Percentiles rank a stretch among this genome's conserved stretches.
Evolutionary conservation across 2,329 filamentous ascomycete genomes (phyloP).

Genomic region (Lasiodiplodia sp.): DNA sequence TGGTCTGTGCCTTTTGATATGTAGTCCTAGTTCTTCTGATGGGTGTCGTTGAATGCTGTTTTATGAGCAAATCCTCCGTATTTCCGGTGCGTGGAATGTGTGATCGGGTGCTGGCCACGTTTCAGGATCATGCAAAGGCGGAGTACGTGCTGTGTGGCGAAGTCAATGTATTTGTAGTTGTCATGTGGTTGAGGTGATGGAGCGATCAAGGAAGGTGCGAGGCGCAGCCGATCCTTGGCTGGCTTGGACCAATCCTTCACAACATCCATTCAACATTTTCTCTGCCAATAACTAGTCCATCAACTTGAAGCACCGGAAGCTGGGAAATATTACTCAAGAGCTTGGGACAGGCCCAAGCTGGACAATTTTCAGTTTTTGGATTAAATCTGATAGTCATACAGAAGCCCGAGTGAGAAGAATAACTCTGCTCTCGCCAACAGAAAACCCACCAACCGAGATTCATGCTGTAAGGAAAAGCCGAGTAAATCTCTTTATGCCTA

Average conservation of each 20-base stretch:
- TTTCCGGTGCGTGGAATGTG: not conserved
- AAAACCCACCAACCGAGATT: not conserved
- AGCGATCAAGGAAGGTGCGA: conserved; percentile 7
- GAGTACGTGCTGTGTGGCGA: not conserved
- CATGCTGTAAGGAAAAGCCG: conserved; percentile 3
- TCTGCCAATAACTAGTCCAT: not conserved
- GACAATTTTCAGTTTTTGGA: not conserved
- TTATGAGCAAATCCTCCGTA: no score
- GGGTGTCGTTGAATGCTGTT: not conserved
- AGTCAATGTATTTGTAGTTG: conserved; percentile 8
- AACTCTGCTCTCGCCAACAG: not conserved
- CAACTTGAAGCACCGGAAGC: not conserved
- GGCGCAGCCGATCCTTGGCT: not conserved
- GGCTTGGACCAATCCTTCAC: not conserved
- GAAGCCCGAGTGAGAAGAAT: not conserved
- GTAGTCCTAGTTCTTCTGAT: not conserved
- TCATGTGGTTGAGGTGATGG: conserved; percentile 1
- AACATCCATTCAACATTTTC: not conserved
- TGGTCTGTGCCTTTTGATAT: not conserved
- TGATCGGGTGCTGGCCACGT: not conserved
- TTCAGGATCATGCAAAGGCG: not conserved
- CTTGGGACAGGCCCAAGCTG: not conserved
- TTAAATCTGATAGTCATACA: conserved; percentile 11
- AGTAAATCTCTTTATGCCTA: not conserved
- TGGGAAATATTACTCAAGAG: not conserved